phyloP scores from a whole-genome alignment of 2,329 filamentous ascomycete species.

The Capronia americana region DNA sequence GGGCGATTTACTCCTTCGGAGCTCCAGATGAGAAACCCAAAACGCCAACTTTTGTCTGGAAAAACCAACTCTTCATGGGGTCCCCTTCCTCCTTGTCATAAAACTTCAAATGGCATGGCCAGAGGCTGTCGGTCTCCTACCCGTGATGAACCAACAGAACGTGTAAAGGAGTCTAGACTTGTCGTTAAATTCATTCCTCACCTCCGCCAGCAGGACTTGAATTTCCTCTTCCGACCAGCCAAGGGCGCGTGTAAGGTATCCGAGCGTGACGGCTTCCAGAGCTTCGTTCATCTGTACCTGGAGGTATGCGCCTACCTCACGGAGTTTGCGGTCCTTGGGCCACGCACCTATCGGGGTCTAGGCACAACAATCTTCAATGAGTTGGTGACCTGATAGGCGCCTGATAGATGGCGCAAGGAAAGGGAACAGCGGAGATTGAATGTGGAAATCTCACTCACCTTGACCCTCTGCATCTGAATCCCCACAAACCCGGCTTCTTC shows the following conservation, averaged over 20 bases:
- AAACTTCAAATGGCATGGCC: not conserved
- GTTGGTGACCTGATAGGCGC: not conserved
- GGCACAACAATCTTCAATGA: constrained; percentile 6
- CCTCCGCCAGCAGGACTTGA: constrained; percentile 36
- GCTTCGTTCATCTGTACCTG: constrained; percentile 43
- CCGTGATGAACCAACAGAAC: constrained; percentile 38
- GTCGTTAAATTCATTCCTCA: constrained; percentile 39
- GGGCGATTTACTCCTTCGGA: not conserved
- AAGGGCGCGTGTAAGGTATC: constrained; percentile 46
- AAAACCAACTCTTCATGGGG: not conserved
- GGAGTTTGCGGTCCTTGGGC: constrained; percentile 46
- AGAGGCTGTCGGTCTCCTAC: constrained; percentile 31
- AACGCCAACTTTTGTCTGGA: not conserved
- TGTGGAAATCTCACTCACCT: constrained; percentile 23
- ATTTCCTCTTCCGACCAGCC: constrained; percentile 41
- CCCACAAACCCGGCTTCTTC: constrained; percentile 41
- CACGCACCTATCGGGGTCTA: constrained; percentile 43
- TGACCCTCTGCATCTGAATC: constrained; percentile 40
- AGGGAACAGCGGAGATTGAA: not conserved
- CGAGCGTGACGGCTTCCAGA: constrained; percentile 47
- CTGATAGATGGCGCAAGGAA: not conserved
- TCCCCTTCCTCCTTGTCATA: not conserved
- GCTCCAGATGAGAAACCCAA: not conserved
- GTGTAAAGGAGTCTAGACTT: constrained; percentile 29
- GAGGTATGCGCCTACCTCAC: constrained; percentile 48